These are phyloP conservation scores for Podaxis carcinomalis DNA, from an alignment of 768 basidiomycete genomes.

Conservation along the genomic window DNA sequence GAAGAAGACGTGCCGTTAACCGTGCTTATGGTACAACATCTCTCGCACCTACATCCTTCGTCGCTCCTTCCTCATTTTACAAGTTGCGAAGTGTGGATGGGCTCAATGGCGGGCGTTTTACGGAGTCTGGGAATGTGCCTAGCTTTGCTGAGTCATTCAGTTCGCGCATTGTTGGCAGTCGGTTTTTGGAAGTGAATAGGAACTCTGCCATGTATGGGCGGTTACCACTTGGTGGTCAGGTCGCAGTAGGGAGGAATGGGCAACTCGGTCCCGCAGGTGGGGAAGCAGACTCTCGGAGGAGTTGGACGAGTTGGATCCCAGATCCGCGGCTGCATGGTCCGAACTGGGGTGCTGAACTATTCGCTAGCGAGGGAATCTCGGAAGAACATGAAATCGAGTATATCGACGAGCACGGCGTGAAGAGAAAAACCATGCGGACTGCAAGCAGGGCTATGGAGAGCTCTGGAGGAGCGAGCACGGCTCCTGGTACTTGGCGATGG, in stretches of 20 bases:
- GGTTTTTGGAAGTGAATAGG: slow-evolving; percentile 69
- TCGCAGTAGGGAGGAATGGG: slow-evolving; percentile 48
- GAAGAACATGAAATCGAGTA: slow-evolving; percentile 24
- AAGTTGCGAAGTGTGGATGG: slow-evolving; percentile 61
- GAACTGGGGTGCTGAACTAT: slow-evolving; percentile 36
- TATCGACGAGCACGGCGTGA: slow-evolving; percentile 33
- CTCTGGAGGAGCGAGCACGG: slow-evolving; percentile 14
- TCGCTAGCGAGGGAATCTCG: slow-evolving; percentile 1
- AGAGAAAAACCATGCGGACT: slow-evolving; percentile 8
- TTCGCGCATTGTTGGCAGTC: slow-evolving; percentile 60
- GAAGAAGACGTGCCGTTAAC: slow-evolving; percentile 49
- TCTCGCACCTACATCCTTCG: slow-evolving; percentile 72
- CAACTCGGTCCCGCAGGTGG: slow-evolving; percentile 36
- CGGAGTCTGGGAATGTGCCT: slow-evolving; percentile 37
- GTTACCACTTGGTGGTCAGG: slow-evolving; percentile 57
- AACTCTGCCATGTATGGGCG: slow-evolving; percentile 53
- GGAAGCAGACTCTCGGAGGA: slow-evolving; percentile 11
- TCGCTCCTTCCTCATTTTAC: slow-evolving; percentile 78
- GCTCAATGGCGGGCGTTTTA: slow-evolving; percentile 55
- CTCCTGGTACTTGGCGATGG: neutral
- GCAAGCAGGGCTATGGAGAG: neutral
- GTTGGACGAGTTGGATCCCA: slow-evolving; percentile 41
- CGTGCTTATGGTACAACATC: slow-evolving; percentile 66
- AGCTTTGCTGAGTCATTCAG: slow-evolving; percentile 57
- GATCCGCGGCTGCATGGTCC: slow-evolving; percentile 54